These are phyloP conservation scores for Daedaleopsis nitida DNA, from an alignment of 768 basidiomycete genomes.

Conservation along the genomic window DNA sequence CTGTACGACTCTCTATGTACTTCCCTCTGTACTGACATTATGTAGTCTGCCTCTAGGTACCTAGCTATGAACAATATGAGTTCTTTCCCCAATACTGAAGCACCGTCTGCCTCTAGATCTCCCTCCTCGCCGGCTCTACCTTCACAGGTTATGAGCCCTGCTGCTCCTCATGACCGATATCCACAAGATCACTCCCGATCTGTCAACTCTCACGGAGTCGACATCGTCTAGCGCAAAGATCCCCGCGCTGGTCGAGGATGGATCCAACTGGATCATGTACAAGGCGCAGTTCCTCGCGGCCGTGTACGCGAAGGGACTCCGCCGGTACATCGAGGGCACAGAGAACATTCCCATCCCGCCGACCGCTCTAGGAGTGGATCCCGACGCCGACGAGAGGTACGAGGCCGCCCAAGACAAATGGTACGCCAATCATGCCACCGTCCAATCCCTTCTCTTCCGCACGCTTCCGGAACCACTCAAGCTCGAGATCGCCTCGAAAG, in stretches of 20 bases:
- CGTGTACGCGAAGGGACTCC: constrained; percentile 13
- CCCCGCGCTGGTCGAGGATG: constrained; percentile 15
- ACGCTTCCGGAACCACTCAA: constrained; percentile 12
- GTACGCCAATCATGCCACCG: constrained; percentile 4
- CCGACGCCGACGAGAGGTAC: constrained; percentile 14
- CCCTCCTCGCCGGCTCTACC: no score
- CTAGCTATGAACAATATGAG: no score
- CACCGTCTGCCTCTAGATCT: no score
- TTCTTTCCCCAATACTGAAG: no score
- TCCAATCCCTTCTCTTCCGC: constrained; percentile 13
- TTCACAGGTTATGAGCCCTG: constrained; percentile 23
- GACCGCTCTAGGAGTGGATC: constrained; percentile 4
- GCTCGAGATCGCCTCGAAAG: constrained; percentile 2
- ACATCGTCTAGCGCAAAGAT: background rate
- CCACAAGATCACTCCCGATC: background rate
- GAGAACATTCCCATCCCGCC: constrained; percentile 1
- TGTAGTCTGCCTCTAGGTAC: no score
- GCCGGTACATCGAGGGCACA: constrained; percentile 14
- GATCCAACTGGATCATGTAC: constrained; percentile 15
- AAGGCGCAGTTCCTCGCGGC: constrained; percentile 11
- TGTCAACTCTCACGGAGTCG: background rate
- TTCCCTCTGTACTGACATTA: no score
- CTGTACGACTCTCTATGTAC: no score
- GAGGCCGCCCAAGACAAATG: constrained; percentile 10
- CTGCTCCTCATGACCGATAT: background rate